These are phyloP conservation scores for Cyclotella cryptica DNA, from an alignment of 108 stramenopile species.

Conservation along the genomic window DNA sequence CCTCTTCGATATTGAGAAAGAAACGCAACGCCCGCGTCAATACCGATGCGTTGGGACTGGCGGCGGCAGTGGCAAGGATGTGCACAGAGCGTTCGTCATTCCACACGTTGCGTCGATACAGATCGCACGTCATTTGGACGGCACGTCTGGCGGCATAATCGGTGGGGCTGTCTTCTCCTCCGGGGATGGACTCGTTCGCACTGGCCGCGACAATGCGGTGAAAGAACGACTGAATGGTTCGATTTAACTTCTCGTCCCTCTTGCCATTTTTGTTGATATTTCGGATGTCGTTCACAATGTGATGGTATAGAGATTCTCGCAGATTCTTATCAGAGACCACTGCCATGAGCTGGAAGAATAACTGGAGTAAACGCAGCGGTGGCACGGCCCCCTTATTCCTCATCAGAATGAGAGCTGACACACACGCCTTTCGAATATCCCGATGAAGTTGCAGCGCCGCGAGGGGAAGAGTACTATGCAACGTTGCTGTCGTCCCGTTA, in stretches of 20 bases:
- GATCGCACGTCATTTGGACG: slow-evolving; percentile 91
- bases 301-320: slow-evolving; percentile 83
- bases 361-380: slow-evolving; percentile 83
- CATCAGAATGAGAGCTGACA: slow-evolving; percentile 91
- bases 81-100: slow-evolving; percentile 96
- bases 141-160: slow-evolving; percentile 84
- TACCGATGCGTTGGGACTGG: slow-evolving; percentile 63
- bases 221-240: slow-evolving; percentile 82
- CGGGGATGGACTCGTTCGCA: slow-evolving; percentile 35
- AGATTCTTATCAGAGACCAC: slow-evolving; percentile 89
- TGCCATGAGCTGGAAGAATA: slow-evolving; percentile 93
- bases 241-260: slow-evolving; percentile 83
- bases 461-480: slow-evolving; percentile 54
- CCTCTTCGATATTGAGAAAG: slow-evolving; percentile 96
- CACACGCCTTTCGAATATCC: slow-evolving; percentile 87
- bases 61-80: slow-evolving; percentile 86
- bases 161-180: slow-evolving; percentile 60
- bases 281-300: slow-evolving; percentile 92
- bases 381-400: slow-evolving; percentile 89
- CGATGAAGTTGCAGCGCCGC: slow-evolving; percentile 82
- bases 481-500: slow-evolving; percentile 2
- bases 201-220: slow-evolving; percentile 72
- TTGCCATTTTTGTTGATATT: slow-evolving; percentile 91
- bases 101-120: slow-evolving; percentile 96
- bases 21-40: slow-evolving; percentile 89